Evolutionary conservation across 331 rosid species (phyloP).

Genomic region (Dryas integrifolia): DNA sequence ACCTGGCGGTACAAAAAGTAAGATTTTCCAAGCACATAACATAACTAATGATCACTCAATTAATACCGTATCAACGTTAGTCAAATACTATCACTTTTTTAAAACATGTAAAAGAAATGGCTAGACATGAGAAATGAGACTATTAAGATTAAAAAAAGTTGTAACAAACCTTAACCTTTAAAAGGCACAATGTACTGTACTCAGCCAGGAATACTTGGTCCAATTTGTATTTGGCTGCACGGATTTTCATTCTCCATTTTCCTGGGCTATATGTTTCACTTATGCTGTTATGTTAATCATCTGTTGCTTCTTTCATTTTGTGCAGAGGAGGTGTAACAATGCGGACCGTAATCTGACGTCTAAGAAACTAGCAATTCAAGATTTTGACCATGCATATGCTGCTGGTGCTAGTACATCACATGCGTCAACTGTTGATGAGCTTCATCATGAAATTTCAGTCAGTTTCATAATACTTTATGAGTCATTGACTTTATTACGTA

Average conservation of each 20-base stretch:
- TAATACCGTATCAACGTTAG: too few relatives aligned
- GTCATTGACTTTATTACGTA: background rate
- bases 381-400: slow-evolving; percentile 36
- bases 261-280: background rate
- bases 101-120: too few relatives aligned
- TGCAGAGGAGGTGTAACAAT: slow-evolving; percentile 48
- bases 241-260: background rate
- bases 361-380: slow-evolving; percentile 56
- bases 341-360: slow-evolving; percentile 41
- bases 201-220: background rate
- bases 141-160: too few relatives aligned
- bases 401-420: slow-evolving; percentile 52
- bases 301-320: slow-evolving; percentile 23
- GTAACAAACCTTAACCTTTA: too few relatives aligned
- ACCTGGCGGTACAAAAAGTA: background rate
- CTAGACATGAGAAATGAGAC: too few relatives aligned
- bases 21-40: background rate
- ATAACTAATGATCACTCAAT: too few relatives aligned
- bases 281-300: slow-evolving; percentile 18
- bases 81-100: too few relatives aligned
- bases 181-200: background rate
- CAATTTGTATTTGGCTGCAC: background rate
- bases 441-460: slow-evolving; percentile 67
- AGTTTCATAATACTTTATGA: slow-evolving; percentile 31
- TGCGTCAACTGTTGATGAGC: slow-evolving; percentile 65